These are phyloP conservation scores for Penicillium cinerascens DNA, from an alignment of 495 filamentous ascomycete species.

Conservation along the genomic window DNA sequence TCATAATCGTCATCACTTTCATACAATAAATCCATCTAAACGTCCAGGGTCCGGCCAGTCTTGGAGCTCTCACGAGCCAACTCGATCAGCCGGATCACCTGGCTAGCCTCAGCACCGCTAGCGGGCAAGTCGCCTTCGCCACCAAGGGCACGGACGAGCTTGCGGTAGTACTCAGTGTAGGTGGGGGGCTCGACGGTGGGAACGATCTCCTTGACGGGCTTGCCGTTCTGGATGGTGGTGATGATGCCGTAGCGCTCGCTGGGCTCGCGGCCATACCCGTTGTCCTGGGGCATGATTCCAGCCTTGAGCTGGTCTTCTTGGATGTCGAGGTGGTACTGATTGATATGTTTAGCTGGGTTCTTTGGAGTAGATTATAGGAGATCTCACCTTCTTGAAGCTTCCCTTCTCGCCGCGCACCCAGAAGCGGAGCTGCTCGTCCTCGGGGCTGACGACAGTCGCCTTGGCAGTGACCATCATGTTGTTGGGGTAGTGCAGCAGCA, in stretches of 20 bases:
- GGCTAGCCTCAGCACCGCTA: conserved; percentile 63
- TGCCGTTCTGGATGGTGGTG: conserved; percentile 43
- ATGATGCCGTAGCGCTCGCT: conserved; percentile 48
- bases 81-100: conserved; percentile 75
- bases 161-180: conserved; percentile 69
- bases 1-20: conserved; percentile 17
- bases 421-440: conserved; percentile 69
- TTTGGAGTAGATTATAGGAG: neutral
- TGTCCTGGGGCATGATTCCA: conserved; percentile 62
- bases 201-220: conserved; percentile 40
- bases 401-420: conserved; percentile 79
- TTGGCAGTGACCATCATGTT: conserved; percentile 62
- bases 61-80: conserved; percentile 63
- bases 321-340: conserved; percentile 62
- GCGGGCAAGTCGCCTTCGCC: conserved; percentile 66
- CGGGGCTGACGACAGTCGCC: conserved; percentile 65
- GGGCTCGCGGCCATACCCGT: conserved; percentile 64
- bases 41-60: conserved; percentile 57
- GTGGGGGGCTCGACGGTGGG: conserved; percentile 67
- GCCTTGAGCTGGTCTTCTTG: conserved; percentile 79
- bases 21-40: conserved; percentile 25
- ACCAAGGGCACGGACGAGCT: conserved; percentile 62
- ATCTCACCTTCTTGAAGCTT: conserved; percentile 66
- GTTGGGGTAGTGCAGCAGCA: conserved; percentile 62
- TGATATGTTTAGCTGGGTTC: neutral